Percentiles rank a stretch among this genome's conserved stretches.
phyloP scores from a whole-genome alignment of 106 monocot species.

The Phalaenopsis equestris region DNA sequence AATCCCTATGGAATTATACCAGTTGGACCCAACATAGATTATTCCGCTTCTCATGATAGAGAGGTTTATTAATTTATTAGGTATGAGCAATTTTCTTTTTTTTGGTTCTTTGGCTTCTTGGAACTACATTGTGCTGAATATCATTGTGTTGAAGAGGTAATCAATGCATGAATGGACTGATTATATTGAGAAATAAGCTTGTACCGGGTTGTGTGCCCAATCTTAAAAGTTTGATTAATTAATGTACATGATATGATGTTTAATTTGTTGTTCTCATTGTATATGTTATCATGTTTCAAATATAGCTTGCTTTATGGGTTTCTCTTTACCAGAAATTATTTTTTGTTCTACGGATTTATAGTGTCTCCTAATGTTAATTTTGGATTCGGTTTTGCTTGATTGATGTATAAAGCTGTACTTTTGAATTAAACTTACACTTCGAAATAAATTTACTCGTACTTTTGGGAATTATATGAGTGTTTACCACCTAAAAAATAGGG shows the following conservation, averaged over 20 bases:
- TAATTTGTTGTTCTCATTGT: not conserved
- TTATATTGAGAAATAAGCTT: too few species aligned
- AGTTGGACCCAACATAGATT: slow-evolving; percentile 59
- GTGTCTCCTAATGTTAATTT: too few species aligned
- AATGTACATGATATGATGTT: not conserved
- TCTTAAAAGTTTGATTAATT: not conserved
- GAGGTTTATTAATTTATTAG: slow-evolving; percentile 33
- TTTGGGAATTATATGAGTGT: too few species aligned
- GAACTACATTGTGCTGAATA: not conserved
- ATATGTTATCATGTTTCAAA: not conserved
- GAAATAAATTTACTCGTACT: too few species aligned
- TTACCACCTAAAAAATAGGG: too few species aligned
- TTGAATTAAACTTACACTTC: too few species aligned
- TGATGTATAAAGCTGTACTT: too few species aligned
- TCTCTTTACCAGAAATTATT: not conserved
- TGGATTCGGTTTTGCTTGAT: too few species aligned
- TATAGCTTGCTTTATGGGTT: not conserved
- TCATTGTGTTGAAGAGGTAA: not conserved
- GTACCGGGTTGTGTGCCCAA: not conserved
- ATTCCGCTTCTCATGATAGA: slow-evolving; percentile 69
- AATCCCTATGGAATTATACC: slow-evolving; percentile 79
- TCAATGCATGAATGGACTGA: too few species aligned
- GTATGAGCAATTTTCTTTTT: not conserved
- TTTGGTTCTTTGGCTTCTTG: not conserved
- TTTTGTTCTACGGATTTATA: too few species aligned